phyloP scores from a whole-genome alignment of 2,329 filamentous ascomycete genomes.

The Arthrobotrys pseudoclavata region DNA sequence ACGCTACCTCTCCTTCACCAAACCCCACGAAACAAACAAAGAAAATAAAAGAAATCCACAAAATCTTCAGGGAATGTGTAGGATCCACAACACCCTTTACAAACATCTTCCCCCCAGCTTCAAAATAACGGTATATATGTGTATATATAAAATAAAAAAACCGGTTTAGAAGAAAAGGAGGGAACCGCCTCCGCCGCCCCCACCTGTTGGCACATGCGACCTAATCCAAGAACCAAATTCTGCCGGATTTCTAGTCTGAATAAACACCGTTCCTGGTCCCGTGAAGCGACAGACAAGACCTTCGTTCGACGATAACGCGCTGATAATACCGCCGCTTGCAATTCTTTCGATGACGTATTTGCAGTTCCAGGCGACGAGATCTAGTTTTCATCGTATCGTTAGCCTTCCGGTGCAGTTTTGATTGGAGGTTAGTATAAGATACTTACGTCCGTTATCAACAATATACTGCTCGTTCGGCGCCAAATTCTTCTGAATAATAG shows the following conservation, averaged over 20 bases:
- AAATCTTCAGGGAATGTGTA: not conserved
- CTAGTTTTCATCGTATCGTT: slow-evolving; percentile 20
- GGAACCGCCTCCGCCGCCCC: slow-evolving; percentile 52
- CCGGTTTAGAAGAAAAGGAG: slow-evolving; percentile 54
- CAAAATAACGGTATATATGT: not conserved
- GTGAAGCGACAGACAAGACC: slow-evolving; percentile 91
- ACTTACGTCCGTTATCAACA: slow-evolving; percentile 81
- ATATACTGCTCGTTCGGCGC: slow-evolving; percentile 84
- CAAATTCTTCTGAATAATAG: slow-evolving; percentile 92
- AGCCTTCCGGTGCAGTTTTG: not conserved
- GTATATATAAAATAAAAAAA: not conserved
- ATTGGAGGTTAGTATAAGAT: not conserved
- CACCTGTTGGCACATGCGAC: slow-evolving; percentile 65
- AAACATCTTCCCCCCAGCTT: not conserved
- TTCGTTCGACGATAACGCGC: slow-evolving; percentile 83
- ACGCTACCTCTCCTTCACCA: slow-evolving; percentile 16
- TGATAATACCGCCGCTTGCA: slow-evolving; percentile 91
- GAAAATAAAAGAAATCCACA: not conserved
- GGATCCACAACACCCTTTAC: not conserved
- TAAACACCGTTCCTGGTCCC: slow-evolving; percentile 86
- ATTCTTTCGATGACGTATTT: slow-evolving; percentile 93
- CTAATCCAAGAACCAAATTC: slow-evolving; percentile 72
- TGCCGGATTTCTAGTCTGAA: slow-evolving; percentile 89
- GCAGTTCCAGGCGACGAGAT: slow-evolving; percentile 96
- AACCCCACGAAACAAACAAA: slow-evolving; percentile 10